These are phyloP conservation scores for Psophocarpus tetragonolobus DNA, from an alignment of 306 rosid species.

Conservation along the genomic window DNA sequence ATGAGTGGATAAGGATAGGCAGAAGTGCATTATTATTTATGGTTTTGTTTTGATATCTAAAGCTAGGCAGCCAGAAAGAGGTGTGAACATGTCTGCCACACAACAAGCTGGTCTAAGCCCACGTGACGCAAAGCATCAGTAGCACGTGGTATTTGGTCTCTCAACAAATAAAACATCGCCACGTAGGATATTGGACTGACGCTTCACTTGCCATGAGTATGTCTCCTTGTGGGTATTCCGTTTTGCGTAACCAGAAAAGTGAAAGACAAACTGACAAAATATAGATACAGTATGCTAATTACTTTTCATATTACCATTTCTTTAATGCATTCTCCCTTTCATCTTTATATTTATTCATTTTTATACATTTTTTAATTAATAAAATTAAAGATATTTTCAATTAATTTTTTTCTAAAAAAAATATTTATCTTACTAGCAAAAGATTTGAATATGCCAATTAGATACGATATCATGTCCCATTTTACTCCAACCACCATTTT, in stretches of 20 bases:
- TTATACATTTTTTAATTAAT: background rate
- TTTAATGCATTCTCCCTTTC: too few relatives aligned
- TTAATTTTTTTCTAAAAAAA: too few relatives aligned
- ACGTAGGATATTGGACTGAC: constrained; percentile 10
- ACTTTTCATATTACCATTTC: too few relatives aligned
- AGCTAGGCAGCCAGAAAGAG: constrained; percentile 31
- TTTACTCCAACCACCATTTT: too few relatives aligned
- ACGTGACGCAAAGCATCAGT: constrained; percentile 45
- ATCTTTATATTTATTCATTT: background rate
- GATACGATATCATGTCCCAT: too few relatives aligned
- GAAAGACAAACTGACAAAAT: background rate
- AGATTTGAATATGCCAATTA: too few relatives aligned
- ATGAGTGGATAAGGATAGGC: constrained; percentile 44
- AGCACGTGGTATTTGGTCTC: constrained; percentile 64
- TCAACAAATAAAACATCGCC: constrained; percentile 25
- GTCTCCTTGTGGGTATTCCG: background rate
- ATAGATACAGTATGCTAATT: background rate
- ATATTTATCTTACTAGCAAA: too few relatives aligned
- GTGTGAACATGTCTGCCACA: constrained; percentile 49
- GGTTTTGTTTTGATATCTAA: background rate
- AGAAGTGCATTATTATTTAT: constrained; percentile 28
- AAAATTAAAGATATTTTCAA: background rate
- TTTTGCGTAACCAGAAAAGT: background rate
- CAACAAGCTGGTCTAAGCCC: constrained; percentile 44
- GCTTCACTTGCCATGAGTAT: constrained; percentile 31